These are phyloP conservation scores for Flammula alnicola DNA, from an alignment of 1,284 basidiomycete genomes.

Conservation along the genomic window DNA sequence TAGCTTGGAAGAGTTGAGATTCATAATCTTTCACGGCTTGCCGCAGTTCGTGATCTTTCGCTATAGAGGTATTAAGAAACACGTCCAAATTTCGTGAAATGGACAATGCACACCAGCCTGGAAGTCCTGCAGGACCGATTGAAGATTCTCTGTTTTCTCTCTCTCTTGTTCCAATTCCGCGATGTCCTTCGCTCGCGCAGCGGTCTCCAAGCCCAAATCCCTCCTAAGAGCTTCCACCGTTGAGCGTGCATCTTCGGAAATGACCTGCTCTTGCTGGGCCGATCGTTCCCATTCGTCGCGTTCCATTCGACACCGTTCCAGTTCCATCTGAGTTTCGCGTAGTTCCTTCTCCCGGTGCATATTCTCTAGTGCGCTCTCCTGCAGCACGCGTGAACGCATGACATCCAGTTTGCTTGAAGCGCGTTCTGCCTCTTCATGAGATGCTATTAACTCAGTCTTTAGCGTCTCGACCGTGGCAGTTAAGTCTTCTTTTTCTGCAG, in stretches of 20 bases:
- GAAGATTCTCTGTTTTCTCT: conserved; percentile 83
- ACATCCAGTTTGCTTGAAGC: conserved; percentile 71
- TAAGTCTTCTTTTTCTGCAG: conserved; percentile 78
- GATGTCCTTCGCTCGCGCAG: conserved; percentile 56
- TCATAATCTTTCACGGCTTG: conserved; percentile 86
- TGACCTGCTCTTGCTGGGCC: conserved; percentile 74
- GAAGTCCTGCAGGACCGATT: conserved; percentile 94
- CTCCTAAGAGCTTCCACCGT: conserved; percentile 62
- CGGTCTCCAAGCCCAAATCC: conserved; percentile 69
- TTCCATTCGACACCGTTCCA: conserved; percentile 85
- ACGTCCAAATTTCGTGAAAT: conserved; percentile 1
- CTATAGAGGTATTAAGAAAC: conserved; percentile 37
- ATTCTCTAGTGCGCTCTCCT: conserved; percentile 72
- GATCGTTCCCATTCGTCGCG: conserved; percentile 88
- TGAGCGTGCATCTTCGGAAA: conserved; percentile 69
- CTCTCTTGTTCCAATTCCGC: conserved; percentile 70
- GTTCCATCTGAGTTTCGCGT: conserved; percentile 78
- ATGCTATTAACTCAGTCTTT: conserved; percentile 75
- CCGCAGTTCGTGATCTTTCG: conserved; percentile 76
- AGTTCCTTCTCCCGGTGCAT: conserved; percentile 80
- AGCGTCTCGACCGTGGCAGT: conserved; percentile 72
- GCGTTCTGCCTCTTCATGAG: conserved; percentile 75
- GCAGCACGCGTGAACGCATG: conserved; percentile 64
- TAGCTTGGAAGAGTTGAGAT: conserved; percentile 70
- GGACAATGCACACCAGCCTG: conserved; percentile 70